Evolutionary conservation across 306 rosid genomes (phyloP).

Genomic region (Herpetospermum pedunculosum): DNA sequence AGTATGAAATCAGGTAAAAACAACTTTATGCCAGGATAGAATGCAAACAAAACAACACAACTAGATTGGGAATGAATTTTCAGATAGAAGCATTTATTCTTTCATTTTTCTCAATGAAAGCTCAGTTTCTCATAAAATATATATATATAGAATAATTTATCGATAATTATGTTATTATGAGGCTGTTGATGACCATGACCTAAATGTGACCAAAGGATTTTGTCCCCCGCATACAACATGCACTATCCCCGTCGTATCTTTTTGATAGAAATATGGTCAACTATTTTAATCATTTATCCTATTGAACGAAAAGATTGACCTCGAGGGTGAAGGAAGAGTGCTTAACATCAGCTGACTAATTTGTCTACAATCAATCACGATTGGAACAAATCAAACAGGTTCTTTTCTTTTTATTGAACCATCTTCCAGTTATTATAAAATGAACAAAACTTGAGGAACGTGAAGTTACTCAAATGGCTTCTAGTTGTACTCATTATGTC

Average conservation of each 20-base stretch:
- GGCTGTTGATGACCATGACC: not conserved
- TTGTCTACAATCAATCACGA: not conserved
- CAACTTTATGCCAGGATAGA: slow-evolving; percentile 15
- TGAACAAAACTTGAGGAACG: not conserved
- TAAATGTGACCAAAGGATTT: not conserved
- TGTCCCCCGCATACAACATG: not conserved
- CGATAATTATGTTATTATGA: not conserved
- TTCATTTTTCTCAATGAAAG: too few species aligned
- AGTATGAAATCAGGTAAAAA: slow-evolving; percentile 17
- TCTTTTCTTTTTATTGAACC: not conserved
- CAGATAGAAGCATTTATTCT: not conserved
- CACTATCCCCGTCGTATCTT: not conserved
- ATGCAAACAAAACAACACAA: slow-evolving; percentile 4
- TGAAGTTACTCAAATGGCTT: not conserved
- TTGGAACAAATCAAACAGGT: not conserved
- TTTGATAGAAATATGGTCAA: not conserved
- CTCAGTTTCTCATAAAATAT: too few species aligned
- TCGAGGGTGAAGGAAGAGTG: not conserved
- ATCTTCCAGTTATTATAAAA: not conserved
- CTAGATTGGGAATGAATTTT: not conserved
- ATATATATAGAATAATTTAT: too few species aligned
- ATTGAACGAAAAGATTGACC: not conserved
- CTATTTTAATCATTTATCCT: not conserved
- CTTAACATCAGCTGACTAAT: not conserved
- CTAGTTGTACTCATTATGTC: not conserved